Percentiles rank a stretch among this genome's conserved stretches.
Evolutionary conservation across 2,329 filamentous ascomycete genomes (phyloP).

Genomic region (Botrytis fragariae): DNA sequence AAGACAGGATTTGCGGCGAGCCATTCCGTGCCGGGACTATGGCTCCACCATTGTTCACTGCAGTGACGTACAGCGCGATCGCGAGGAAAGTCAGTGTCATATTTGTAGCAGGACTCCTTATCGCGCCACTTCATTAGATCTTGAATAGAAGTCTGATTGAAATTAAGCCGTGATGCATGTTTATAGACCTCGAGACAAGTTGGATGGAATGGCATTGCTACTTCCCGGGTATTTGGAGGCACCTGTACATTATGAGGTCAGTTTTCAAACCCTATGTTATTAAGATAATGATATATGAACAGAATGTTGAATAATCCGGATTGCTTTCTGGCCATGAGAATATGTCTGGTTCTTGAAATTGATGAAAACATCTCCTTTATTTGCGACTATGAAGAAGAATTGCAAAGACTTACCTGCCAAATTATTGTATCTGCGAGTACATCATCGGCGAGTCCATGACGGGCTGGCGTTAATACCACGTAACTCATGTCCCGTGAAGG

Average conservation of each 20-base stretch:
- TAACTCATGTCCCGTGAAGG: background rate
- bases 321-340: background rate
- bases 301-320: background rate
- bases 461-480: background rate
- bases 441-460: background rate
- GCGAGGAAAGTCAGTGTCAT: slow-evolving; percentile 5
- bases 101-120: background rate
- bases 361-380: background rate
- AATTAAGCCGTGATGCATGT: background rate
- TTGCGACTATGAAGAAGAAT: background rate
- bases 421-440: background rate
- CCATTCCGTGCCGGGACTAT: slow-evolving; percentile 26
- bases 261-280: background rate
- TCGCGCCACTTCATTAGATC: slow-evolving; percentile 23
- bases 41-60: slow-evolving; percentile 21
- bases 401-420: background rate
- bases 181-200: slow-evolving; percentile 29
- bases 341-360: background rate
- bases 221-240: background rate
- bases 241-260: background rate
- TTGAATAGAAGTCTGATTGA: slow-evolving; percentile 18
- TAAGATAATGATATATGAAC: background rate
- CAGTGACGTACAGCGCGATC: background rate
- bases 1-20: slow-evolving; percentile 34
- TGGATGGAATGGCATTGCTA: slow-evolving; percentile 27